Percentiles rank a stretch among this genome's conserved stretches.
Conservation (phyloP, 257 asterid genomes). For the Solanum bukasovii region DNA sequence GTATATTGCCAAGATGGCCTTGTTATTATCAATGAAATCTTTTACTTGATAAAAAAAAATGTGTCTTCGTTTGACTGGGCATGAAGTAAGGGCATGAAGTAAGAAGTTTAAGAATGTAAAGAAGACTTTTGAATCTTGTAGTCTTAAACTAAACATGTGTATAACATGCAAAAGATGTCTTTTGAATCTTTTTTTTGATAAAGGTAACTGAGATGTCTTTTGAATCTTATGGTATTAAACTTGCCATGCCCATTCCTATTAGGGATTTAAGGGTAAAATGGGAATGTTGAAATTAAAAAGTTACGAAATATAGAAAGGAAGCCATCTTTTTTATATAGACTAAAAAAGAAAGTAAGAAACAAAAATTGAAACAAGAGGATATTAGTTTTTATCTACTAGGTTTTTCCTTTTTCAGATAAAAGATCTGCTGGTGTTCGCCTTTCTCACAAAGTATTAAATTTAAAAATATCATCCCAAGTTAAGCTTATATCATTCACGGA, state of each 20-base stretch:
- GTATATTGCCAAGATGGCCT: background rate
- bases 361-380: background rate
- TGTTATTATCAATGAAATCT: background rate
- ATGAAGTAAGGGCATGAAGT: background rate
- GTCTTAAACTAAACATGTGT: background rate
- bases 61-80: background rate
- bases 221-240: background rate
- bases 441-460: background rate
- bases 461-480: background rate
- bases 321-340: background rate
- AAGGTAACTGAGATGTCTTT: background rate
- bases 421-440: background rate
- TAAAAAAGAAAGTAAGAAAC: background rate
- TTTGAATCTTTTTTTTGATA: background rate
- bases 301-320: background rate
- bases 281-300: background rate
- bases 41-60: background rate
- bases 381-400: background rate
- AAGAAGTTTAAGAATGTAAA: background rate
- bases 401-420: background rate
- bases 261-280: background rate
- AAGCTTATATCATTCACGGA: background rate
- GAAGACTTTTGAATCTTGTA: background rate
- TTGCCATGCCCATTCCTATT: background rate
- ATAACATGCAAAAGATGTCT: background rate